phyloP scores from a whole-genome alignment of 331 rosid genomes.

The Rhamnella rubrinervis region DNA sequence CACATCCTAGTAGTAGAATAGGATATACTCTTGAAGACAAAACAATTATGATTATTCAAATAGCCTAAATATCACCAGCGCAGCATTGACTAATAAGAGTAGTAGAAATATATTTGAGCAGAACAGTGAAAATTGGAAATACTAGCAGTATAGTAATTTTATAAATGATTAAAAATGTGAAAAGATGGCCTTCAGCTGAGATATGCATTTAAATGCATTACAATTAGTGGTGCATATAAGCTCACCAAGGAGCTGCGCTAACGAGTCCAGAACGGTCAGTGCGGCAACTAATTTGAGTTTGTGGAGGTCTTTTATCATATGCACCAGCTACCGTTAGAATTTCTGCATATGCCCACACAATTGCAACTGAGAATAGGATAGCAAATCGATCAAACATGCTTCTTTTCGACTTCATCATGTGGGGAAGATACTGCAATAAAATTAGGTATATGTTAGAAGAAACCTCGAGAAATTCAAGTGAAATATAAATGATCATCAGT shows the following conservation, averaged over 20 bases:
- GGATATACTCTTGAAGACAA: too few relatives aligned
- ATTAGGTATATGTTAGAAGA: conserved; percentile 29
- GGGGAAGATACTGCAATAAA: conserved; percentile 69
- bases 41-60: too few relatives aligned
- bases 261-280: conserved; percentile 94
- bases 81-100: too few relatives aligned
- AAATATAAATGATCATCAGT: not conserved
- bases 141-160: too few relatives aligned
- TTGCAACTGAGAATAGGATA: conserved; percentile 50
- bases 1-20: too few relatives aligned
- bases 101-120: too few relatives aligned
- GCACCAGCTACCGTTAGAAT: conserved; percentile 88
- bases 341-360: conserved; percentile 81
- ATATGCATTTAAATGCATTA: conserved; percentile 1
- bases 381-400: conserved; percentile 54
- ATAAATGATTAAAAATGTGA: not conserved
- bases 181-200: conserved; percentile 6
- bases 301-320: conserved; percentile 55
- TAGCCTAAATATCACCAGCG: too few relatives aligned
- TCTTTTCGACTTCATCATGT: conserved; percentile 42
- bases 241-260: conserved; percentile 81
- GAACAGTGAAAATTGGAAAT: too few relatives aligned
- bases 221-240: conserved; percentile 14
- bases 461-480: conserved; percentile 7
- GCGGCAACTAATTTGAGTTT: conserved; percentile 80